Percentiles rank a stretch among this genome's conserved stretches.
phyloP scores from a whole-genome alignment of 1,284 basidiomycete species.

The Apiotrichum gracile region DNA sequence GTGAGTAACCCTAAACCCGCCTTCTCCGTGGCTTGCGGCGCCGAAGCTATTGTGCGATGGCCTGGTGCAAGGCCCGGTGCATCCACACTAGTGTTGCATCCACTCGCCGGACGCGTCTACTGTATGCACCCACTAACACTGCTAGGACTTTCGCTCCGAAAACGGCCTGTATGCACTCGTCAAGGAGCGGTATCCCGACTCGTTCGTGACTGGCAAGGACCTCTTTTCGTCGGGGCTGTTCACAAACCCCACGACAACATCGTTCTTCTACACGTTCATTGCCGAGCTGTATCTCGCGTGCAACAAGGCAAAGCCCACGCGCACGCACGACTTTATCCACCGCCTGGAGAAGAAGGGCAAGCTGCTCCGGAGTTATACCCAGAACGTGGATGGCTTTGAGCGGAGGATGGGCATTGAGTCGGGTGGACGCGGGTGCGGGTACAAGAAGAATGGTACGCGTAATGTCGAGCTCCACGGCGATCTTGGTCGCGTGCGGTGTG shows the following conservation, averaged over 20 bases:
- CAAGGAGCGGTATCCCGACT: slow-evolving; percentile 73
- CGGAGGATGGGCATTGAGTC: slow-evolving; percentile 69
- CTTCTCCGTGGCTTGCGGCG: too few relatives aligned
- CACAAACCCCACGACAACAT: slow-evolving; percentile 68
- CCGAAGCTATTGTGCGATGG: too few relatives aligned
- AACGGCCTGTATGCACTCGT: slow-evolving; percentile 84
- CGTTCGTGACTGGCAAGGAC: slow-evolving; percentile 78
- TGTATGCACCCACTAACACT: slow-evolving; percentile 4
- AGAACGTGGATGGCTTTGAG: slow-evolving; percentile 92
- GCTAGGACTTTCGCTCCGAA: slow-evolving; percentile 79
- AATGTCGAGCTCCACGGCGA: slow-evolving; percentile 91
- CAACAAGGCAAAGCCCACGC: slow-evolving; percentile 69
- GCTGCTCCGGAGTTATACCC: slow-evolving; percentile 82
- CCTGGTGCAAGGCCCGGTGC: too few relatives aligned
- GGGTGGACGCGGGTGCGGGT: slow-evolving; percentile 51
- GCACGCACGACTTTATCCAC: slow-evolving; percentile 82
- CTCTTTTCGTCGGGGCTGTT: slow-evolving; percentile 84
- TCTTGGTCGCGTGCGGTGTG: slow-evolving; percentile 78
- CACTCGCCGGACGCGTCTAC: background rate
- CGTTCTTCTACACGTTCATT: slow-evolving; percentile 91
- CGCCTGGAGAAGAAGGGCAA: slow-evolving; percentile 77
- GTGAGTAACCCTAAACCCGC: slow-evolving; percentile 54
- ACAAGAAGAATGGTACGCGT: slow-evolving; percentile 62
- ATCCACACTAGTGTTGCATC: too few relatives aligned
- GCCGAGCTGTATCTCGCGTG: slow-evolving; percentile 79